phyloP scores from a whole-genome alignment of 164 flowering plant species.

The Hamamelis virginiana region DNA sequence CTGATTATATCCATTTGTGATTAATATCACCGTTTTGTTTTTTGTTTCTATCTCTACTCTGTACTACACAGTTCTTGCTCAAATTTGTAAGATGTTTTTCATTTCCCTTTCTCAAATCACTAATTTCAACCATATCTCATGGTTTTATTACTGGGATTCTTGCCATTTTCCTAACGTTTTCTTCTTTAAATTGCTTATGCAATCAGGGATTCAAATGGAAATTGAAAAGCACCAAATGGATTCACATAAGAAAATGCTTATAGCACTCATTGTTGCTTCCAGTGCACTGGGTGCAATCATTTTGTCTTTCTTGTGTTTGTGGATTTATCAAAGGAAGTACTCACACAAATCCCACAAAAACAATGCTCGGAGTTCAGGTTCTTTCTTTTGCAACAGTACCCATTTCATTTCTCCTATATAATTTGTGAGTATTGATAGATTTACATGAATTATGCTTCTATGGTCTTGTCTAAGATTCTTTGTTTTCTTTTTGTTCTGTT shows the following conservation, averaged over 20 bases:
- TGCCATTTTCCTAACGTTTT: not conserved
- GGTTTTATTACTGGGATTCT: slow-evolving; percentile 1
- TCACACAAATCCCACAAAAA: slow-evolving; percentile 20
- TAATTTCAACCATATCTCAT: not conserved
- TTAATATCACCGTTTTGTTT: not conserved
- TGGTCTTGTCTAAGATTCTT: slow-evolving; percentile 6
- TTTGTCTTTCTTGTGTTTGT: slow-evolving; percentile 21
- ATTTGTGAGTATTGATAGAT: not conserved
- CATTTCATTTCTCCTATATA: not conserved
- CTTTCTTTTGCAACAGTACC: not conserved
- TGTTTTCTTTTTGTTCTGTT: slow-evolving; percentile 11
- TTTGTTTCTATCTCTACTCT: not conserved
- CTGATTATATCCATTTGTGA: not conserved
- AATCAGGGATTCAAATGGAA: slow-evolving; percentile 25
- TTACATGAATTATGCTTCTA: not conserved
- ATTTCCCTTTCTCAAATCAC: not conserved
- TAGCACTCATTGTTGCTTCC: slow-evolving; percentile 32
- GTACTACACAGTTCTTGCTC: too few relatives aligned
- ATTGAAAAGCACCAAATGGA: slow-evolving; percentile 16
- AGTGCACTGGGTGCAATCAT: slow-evolving; percentile 26
- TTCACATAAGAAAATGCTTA: slow-evolving; percentile 21
- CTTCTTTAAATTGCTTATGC: not conserved
- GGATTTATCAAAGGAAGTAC: slow-evolving; percentile 30
- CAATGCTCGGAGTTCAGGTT: slow-evolving; percentile 33
- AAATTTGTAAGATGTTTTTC: not conserved